Base-by-base conservation (phyloP, 768 basidiomycete genomes). In the Boletus sp. region DNA sequence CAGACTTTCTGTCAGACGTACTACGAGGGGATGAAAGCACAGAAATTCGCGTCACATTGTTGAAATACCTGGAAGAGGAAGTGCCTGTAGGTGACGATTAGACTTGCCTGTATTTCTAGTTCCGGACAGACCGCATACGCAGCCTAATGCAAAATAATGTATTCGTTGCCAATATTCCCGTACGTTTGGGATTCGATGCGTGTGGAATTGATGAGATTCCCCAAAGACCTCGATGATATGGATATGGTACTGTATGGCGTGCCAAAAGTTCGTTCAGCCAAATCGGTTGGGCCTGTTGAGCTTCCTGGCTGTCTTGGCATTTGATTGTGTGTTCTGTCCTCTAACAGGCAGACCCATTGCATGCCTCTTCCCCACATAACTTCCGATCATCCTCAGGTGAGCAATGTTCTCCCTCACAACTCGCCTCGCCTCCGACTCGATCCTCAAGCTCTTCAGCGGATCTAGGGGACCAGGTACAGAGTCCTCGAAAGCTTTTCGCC, bases 31-130 rank as follows among this genome's bases (percentile, higher is more conserved):
- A 98, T 65, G 96, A 98, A 65, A 84, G 76, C 58, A 98, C 96
- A 23, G 96, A 97, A 71, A 88, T 99, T 60, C 82, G 89, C 47
- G 96, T 99, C 50, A 88, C 83, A 62, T 74, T 99, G 60, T 74
- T 97, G 52, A 90, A 93, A 71, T 88, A 96, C 67, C 70, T 98
- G 59, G 97, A 99, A 68, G 97, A 99, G 72, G 97, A 99, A 70
- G 85, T 96, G 27, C 94, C 94, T 1, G 80, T 90, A 40, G 93
- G 90, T 53, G 94, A 97, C 66, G 94, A 97, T 73, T 96, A 78
- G 72, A 70, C 56, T 65, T 54, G 59, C 60, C 50, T 62, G 56
- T 66, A 53, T 47, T 47, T 56, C 38, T 61, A 58, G 56, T 47
- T 30, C 50, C 47, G 9, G 33, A 44, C 32, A 21, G 40, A 46